Evolutionary conservation across 2,329 filamentous ascomycete species (phyloP), one percentile per base, ranked within the genome.

Genomic region (Aspergillus sp.): DNA sequence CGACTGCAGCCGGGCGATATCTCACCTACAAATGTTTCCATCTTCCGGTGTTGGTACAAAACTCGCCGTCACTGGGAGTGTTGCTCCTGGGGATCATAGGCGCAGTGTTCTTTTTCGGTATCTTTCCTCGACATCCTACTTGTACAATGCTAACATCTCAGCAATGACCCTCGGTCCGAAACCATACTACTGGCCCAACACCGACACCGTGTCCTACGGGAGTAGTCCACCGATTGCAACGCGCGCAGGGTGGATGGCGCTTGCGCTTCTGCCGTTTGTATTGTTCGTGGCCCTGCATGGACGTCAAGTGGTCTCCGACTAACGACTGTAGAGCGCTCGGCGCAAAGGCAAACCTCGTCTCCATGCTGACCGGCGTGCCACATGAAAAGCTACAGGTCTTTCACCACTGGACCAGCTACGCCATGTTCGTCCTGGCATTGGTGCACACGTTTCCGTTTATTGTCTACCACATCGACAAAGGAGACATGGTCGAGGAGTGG

Each of bases 371-470:
- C 0, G 81, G 81, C 0, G 71, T 84, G 10, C 76, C 80, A 0
- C 81, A 84, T 52, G 83, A 85, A 60, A 79, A 78, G 50, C 73
- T 85, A 1, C 79, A 83, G 51, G 66, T 70, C 16, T 81, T 79
- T 61, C 81, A 84, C 59, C 73, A 75, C 45, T 82, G 79, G 78
- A 71, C 77, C 3, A 74, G 75, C 42, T 82, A 80, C 65, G 80
- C 78, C 29, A 81, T 84, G 71, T 82, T 84, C 52, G 69, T 79
- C 16, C 70, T 84, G 1, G 80, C 81, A 0, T 67, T 85, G 3
- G 58, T 85, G 5, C 82, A 86, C 59, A 84, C 81, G 0, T 84
- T 85, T 46, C 82, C 82, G 0, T 85, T 83, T 58, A 78, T 85
- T 51, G 69, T 85, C 1, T 80, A 75, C 56, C 72, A 82, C 56